phyloP scores from a whole-genome alignment of 2,329 filamentous ascomycete species.

The Scleromitrula shiraiana region DNA sequence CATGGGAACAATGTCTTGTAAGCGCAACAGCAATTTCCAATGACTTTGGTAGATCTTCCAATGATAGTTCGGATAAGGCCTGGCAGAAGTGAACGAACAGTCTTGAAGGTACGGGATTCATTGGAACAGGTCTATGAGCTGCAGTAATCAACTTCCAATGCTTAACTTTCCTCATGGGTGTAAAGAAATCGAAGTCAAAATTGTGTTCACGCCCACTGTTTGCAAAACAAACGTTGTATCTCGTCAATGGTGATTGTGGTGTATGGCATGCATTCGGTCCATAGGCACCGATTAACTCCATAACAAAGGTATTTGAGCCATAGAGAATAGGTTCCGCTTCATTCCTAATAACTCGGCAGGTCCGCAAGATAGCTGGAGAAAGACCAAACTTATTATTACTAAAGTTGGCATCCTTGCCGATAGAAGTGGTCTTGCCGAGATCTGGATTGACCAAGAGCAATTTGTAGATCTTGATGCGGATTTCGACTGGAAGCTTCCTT shows the following conservation, averaged over 20 bases:
- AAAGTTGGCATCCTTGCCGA: background rate
- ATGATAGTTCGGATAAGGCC: background rate
- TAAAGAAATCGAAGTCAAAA: background rate
- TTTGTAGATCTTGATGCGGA: constrained; percentile 9
- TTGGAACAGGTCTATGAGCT: background rate
- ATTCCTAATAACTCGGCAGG: constrained; percentile 4
- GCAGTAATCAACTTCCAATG: constrained; percentile 5
- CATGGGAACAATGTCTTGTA: too few relatives aligned
- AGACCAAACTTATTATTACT: constrained; percentile 5
- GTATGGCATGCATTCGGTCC: background rate
- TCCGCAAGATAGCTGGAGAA: constrained; percentile 1
- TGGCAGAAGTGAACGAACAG: constrained; percentile 10
- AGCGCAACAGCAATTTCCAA: constrained; percentile 1
- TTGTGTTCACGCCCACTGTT: background rate
- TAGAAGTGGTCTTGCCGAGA: background rate
- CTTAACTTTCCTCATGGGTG: background rate
- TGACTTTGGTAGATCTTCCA: background rate
- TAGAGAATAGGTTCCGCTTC: constrained; percentile 10
- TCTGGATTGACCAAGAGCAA: constrained; percentile 7
- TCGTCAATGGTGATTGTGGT: constrained; percentile 8
- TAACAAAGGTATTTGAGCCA: constrained; percentile 10
- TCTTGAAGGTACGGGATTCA: background rate
- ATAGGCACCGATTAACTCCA: constrained; percentile 9
- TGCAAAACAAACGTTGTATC: background rate
- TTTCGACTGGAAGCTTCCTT: constrained; percentile 5